Evolutionary conservation across 371 early-diverging fungal genomes (phyloP).

Genomic region (Parasitella parasitica): DNA sequence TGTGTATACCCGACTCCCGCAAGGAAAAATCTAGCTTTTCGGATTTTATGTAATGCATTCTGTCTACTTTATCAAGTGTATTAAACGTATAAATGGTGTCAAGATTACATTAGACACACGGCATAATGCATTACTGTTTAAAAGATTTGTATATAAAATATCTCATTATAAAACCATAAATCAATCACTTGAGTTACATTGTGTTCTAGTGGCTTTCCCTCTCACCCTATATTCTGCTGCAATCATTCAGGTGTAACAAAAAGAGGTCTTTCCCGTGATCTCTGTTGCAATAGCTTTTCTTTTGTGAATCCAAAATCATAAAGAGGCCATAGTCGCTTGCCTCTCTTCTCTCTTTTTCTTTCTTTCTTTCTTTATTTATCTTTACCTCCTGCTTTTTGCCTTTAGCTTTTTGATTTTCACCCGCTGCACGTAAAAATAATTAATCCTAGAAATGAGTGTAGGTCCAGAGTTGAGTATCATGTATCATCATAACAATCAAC

Average conservation of each 20-base stretch:
- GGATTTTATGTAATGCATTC: neutral
- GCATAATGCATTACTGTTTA: neutral
- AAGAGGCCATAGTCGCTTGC: too few species aligned
- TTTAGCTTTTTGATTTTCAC: constrained; percentile 9
- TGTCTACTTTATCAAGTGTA: too few species aligned
- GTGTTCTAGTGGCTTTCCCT: too few species aligned
- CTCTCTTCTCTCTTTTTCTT: neutral
- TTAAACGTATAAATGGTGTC: neutral
- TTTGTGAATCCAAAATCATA: neutral
- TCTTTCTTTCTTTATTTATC: constrained; percentile 4
- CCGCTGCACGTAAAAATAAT: neutral
- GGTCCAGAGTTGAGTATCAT: constrained; percentile 13
- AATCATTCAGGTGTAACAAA: constrained; percentile 1
- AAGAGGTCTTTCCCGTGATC: neutral
- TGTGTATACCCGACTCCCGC: neutral
- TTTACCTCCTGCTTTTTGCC: constrained; percentile 10
- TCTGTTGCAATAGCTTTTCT: neutral
- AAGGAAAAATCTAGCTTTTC: neutral
- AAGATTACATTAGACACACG: neutral
- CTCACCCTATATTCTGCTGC: too few species aligned
- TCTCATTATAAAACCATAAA: neutral
- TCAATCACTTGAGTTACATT: constrained; percentile 2
- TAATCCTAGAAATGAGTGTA: constrained; percentile 4
- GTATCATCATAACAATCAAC: constrained; percentile 5
- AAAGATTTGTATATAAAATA: neutral